Base-by-base conservation (phyloP, 208 protist genomes). In the Crithidia bombi region DNA sequence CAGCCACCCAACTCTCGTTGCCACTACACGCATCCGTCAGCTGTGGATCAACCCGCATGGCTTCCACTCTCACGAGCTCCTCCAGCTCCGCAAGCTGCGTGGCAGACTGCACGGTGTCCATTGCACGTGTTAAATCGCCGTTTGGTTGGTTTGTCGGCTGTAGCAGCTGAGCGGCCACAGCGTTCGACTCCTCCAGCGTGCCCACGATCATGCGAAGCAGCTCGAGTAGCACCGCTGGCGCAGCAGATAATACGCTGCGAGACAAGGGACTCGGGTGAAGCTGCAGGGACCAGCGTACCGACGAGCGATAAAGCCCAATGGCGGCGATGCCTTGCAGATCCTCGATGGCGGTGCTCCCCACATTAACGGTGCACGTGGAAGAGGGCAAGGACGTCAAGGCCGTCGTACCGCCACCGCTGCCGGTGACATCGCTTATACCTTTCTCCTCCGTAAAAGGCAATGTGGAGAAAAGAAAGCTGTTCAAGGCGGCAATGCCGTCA, bases 391-490 rank as follows among this genome's bases (percentile, higher is more conserved):
- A n/a, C n/a, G n/a, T n/a, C n/a, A n/a, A n/a, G n/a, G n/a, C n/a
- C 41, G 21, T 14, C 1, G 21, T 2, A 21, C 1, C 54, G 2
- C 17, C 30, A 39, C 25, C 30, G 14, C 30, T 57, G 51, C 23
- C 49, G 17, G 47, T 25, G 32, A n/a, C 17, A 28, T 26, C 21
- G 26, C 12, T 23, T 4, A 39, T 11, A 15, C 36, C 68, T 11
- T 41, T 21, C 62, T 41, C 56, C 59, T 67, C 57, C 10, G 26
- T 23, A 47, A 7, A 32, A 7, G 15, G 38, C 39, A 41, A 28
- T 5, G 67, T 49, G 41, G 56, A 62, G 39, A 89, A 58, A n/a
- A 91, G 65, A 32, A 95, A 64, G 43, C 81, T 66, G 69, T 89
- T 90, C 19, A 87, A 41, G 0, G 83, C 61, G 0, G 71, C 59